Conservation (phyloP, 495 filamentous ascomycete species). For the Penicillium macrosclerotiorum region DNA sequence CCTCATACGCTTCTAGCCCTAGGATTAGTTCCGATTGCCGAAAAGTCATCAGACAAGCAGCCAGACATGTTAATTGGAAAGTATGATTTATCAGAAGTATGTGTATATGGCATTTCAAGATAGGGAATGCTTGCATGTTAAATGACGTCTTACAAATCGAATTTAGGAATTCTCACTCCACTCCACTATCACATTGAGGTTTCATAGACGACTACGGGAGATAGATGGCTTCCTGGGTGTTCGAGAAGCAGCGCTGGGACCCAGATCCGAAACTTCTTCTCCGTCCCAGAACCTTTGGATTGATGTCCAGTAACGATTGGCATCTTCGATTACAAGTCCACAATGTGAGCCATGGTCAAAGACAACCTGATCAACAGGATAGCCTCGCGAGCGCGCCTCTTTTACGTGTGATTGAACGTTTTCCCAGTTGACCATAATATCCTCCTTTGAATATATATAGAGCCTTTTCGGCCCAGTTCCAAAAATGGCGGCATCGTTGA, state of each 20-base stretch:
- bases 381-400: constrained; percentile 28
- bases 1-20: no score
- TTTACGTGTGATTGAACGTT: constrained; percentile 33
- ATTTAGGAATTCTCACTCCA: neutral
- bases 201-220: constrained; percentile 7
- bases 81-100: no score
- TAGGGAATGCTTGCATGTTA: no score
- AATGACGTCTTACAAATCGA: neutral
- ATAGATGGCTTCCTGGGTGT: neutral
- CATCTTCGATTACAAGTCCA: constrained; percentile 26
- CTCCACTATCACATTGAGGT: no score
- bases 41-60: no score
- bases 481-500: constrained; percentile 26
- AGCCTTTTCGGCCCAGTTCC: constrained; percentile 17
- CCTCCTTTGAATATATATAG: constrained; percentile 39
- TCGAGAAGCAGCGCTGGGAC: neutral
- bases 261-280: constrained; percentile 4
- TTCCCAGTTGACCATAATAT: constrained; percentile 32
- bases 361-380: constrained; percentile 19
- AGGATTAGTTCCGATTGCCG: no score
- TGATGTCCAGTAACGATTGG: constrained; percentile 23
- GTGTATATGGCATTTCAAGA: no score
- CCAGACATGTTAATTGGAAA: no score
- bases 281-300: constrained; percentile 21
- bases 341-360: constrained; percentile 36